Evolutionary conservation across 2,329 filamentous ascomycete species (phyloP).

Genomic region (Aspergillus unguis): DNA sequence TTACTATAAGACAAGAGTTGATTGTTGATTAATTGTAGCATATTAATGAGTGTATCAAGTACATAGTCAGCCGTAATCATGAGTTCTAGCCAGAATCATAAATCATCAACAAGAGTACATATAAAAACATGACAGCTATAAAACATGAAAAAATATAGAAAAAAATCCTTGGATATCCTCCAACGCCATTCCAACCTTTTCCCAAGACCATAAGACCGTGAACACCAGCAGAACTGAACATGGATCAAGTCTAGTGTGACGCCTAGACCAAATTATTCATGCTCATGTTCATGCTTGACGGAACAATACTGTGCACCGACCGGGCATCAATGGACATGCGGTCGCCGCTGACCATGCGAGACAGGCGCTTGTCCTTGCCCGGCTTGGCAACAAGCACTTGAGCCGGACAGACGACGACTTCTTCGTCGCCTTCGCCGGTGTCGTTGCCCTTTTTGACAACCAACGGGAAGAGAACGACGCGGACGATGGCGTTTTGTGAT

Average conservation of each 20-base stretch:
- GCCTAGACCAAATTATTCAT: constrained; percentile 46
- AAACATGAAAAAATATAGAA: too few species aligned
- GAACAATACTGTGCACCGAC: constrained; percentile 42
- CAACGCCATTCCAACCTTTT: background rate
- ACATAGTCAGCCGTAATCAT: too few species aligned
- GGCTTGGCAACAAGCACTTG: constrained; percentile 75
- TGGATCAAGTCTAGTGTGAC: constrained; percentile 32
- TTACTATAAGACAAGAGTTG: too few species aligned
- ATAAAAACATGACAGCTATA: too few species aligned
- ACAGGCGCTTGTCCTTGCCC: constrained; percentile 44
- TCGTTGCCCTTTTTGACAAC: constrained; percentile 97
- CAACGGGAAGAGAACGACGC: constrained; percentile 90
- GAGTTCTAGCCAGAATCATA: too few species aligned
- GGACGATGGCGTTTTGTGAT: constrained; percentile 70
- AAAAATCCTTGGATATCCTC: background rate
- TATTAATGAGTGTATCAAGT: too few species aligned
- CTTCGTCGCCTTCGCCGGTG: constrained; percentile 79
- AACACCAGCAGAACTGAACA: constrained; percentile 1
- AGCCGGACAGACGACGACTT: constrained; percentile 91
- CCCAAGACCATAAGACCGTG: too few species aligned
- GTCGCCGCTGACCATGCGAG: constrained; percentile 39
- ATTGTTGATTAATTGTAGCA: too few species aligned
- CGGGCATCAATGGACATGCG: constrained; percentile 42
- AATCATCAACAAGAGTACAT: too few species aligned
- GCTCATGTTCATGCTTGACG: constrained; percentile 41